Evolutionary conservation across 2,329 filamentous ascomycete genomes (phyloP).

Genomic region (Ophiognomonia clavigignenti-juglandacearum): DNA sequence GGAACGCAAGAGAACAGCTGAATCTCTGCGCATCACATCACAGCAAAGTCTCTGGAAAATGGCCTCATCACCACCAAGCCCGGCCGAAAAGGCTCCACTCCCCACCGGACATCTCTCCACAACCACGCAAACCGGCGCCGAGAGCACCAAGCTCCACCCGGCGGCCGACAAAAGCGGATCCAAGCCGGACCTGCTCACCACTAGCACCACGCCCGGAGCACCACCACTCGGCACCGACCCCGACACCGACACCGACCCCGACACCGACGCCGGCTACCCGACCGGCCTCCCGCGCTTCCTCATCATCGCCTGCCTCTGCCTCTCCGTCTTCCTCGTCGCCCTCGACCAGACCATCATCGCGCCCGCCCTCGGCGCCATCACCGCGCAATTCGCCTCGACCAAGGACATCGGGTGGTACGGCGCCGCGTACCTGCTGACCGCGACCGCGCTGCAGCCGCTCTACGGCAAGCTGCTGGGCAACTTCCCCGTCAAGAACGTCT

Average conservation of each 20-base stretch:
- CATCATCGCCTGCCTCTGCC: slow-evolving; percentile 38
- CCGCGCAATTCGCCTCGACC: slow-evolving; percentile 36
- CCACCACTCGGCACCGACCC: no score
- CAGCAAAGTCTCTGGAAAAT: no score
- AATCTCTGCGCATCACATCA: no score
- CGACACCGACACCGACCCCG: slow-evolving; percentile 3
- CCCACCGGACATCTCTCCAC: no score
- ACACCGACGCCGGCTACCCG: slow-evolving; percentile 30
- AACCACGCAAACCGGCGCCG: no score
- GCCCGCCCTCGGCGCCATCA: slow-evolving; percentile 48
- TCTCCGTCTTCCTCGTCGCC: slow-evolving; percentile 45
- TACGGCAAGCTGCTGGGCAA: slow-evolving; percentile 46
- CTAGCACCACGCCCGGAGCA: no score
- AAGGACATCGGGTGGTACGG: slow-evolving; percentile 51
- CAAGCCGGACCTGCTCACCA: no score
- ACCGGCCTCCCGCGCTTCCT: slow-evolving; percentile 33
- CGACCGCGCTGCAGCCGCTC: slow-evolving; percentile 43
- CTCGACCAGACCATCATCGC: slow-evolving; percentile 49
- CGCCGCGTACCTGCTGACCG: slow-evolving; percentile 43
- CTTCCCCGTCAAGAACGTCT: slow-evolving; percentile 44
- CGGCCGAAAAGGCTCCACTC: no score
- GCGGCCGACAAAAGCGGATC: no score
- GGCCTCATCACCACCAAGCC: no score
- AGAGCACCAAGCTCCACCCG: no score
- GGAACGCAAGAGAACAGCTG: no score